These are phyloP conservation scores for Alternaria tenuissima DNA, from an alignment of 2,329 filamentous ascomycete species.

Conservation along the genomic window DNA sequence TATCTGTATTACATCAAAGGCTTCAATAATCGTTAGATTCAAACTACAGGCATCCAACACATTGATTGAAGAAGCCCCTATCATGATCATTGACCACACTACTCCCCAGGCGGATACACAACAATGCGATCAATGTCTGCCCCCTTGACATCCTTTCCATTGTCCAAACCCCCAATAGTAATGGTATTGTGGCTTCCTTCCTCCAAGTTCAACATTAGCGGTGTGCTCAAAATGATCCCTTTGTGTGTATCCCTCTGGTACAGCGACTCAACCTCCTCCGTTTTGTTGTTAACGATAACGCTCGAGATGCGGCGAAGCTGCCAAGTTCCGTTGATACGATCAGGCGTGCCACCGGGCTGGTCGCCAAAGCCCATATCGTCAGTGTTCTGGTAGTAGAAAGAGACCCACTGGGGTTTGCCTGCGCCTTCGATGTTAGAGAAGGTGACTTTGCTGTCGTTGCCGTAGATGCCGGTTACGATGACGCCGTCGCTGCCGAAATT, in stretches of 20 bases:
- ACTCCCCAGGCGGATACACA: slow-evolving; percentile 65
- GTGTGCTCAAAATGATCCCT: slow-evolving; percentile 66
- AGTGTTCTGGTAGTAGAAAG: slow-evolving; percentile 67
- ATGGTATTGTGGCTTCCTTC: slow-evolving; percentile 67
- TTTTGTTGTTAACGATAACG: slow-evolving; percentile 65
- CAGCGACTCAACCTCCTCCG: slow-evolving; percentile 59
- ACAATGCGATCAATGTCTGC: slow-evolving; percentile 68
- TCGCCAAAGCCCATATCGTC: slow-evolving; percentile 69
- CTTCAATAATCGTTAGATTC: too few relatives aligned
- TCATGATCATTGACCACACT: not conserved
- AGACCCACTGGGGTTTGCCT: slow-evolving; percentile 64
- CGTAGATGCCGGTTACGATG: slow-evolving; percentile 63
- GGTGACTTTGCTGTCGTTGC: slow-evolving; percentile 63
- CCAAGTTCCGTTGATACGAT: slow-evolving; percentile 68
- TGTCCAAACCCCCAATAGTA: slow-evolving; percentile 64
- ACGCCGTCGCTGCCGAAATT: slow-evolving; percentile 59
- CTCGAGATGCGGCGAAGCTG: slow-evolving; percentile 67
- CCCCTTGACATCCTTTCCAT: slow-evolving; percentile 65
- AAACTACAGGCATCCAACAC: too few relatives aligned
- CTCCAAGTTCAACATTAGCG: slow-evolving; percentile 62
- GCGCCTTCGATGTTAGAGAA: slow-evolving; percentile 60
- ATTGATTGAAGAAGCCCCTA: too few relatives aligned
- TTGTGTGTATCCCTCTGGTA: slow-evolving; percentile 67
- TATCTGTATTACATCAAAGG: too few relatives aligned
- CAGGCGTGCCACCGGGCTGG: slow-evolving; percentile 62